These are phyloP conservation scores for Lipomyces sp. DNA, from an alignment of 805 yeast species.

Conservation along the genomic window DNA sequence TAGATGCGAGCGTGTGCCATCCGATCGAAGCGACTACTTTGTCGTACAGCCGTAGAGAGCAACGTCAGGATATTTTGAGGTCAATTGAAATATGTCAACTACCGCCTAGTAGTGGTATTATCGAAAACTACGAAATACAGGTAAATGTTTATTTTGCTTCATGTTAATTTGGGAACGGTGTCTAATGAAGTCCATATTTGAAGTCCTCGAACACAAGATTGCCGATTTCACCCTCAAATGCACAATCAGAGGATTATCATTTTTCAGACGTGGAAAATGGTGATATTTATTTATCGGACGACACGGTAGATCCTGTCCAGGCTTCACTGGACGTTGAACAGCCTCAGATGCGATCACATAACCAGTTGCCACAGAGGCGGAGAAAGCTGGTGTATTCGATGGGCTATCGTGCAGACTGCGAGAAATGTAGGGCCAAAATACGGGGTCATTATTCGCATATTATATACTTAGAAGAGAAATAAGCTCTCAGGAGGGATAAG, in stretches of 20 bases:
- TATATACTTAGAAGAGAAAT: constrained; percentile 2
- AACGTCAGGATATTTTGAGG: background rate
- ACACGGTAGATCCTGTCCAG: background rate
- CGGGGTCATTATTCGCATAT: constrained; percentile 36
- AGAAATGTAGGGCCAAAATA: constrained; percentile 25
- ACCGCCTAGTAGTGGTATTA: background rate
- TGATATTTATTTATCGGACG: background rate
- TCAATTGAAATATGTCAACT: background rate
- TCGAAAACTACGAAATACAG: background rate
- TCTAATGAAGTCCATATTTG: background rate
- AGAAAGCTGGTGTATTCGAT: constrained; percentile 11
- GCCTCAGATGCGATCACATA: background rate
- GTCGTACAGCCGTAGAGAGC: background rate
- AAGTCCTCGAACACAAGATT: background rate
- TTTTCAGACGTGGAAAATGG: background rate
- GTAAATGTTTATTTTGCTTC: background rate
- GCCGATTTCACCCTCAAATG: background rate
- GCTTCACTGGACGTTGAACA: background rate
- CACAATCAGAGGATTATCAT: background rate
- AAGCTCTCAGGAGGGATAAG: background rate
- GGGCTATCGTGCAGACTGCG: constrained; percentile 36
- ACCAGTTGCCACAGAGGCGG: background rate
- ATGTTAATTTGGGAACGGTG: background rate
- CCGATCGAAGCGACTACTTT: background rate
- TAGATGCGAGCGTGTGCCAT: background rate